phyloP scores from a whole-genome alignment of 2,329 filamentous ascomycete species.

The Bipolaris victoriae region DNA sequence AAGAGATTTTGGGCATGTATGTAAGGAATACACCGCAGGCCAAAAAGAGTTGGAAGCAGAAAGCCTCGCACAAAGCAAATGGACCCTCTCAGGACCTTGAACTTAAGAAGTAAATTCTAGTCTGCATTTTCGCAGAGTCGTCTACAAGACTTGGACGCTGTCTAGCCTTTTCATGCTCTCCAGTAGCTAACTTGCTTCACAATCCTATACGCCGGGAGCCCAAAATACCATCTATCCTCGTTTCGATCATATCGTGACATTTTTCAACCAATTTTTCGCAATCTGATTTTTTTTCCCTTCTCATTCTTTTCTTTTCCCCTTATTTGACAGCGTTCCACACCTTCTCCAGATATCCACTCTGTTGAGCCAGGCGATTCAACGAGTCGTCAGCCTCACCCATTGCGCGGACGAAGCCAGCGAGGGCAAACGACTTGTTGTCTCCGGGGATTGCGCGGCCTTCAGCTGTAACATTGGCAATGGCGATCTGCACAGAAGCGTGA shows the following conservation, averaged over 20 bases:
- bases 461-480: background rate
- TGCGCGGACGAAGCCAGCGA: conserved; percentile 1
- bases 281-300: background rate
- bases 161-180: background rate
- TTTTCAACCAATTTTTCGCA: background rate
- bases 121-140: background rate
- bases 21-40: background rate
- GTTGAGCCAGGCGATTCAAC: background rate
- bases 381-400: conserved; percentile 3
- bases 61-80: background rate
- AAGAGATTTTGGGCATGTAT: background rate
- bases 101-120: background rate
- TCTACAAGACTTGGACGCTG: background rate
- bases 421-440: background rate
- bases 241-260: background rate
- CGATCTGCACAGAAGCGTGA: conserved; percentile 1
- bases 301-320: background rate
- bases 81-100: background rate
- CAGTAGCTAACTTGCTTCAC: background rate
- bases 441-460: background rate
- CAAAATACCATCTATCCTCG: background rate
- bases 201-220: background rate
- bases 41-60: background rate
- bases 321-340: conserved; percentile 1
- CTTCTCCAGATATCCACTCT: background rate